phyloP scores from a whole-genome alignment of 352 stramenopile genomes.

The Detonula confervacea region DNA sequence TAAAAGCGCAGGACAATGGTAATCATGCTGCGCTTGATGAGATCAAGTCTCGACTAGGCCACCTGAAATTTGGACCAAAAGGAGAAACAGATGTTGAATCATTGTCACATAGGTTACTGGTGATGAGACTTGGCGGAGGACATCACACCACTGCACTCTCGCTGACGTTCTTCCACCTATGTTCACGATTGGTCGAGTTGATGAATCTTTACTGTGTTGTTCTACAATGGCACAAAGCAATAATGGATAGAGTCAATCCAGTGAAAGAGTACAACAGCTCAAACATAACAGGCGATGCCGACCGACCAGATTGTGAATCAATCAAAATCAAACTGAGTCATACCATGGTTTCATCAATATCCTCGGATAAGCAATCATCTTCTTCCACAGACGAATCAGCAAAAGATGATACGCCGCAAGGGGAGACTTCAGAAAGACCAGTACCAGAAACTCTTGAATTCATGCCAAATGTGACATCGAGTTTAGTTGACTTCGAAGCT shows the following conservation, averaged over 20 bases:
- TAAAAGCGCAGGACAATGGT: not conserved
- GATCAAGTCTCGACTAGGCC: slow-evolving; percentile 17
- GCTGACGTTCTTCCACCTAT: slow-evolving; percentile 45
- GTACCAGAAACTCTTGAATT: slow-evolving; percentile 44
- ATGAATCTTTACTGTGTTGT: slow-evolving; percentile 39
- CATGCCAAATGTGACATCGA: slow-evolving; percentile 6
- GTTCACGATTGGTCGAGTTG: slow-evolving; percentile 44
- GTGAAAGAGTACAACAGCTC: slow-evolving; percentile 1
- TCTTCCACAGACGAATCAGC: slow-evolving; percentile 19
- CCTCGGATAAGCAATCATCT: slow-evolving; percentile 40
- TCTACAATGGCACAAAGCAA: slow-evolving; percentile 35
- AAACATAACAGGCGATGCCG: not conserved
- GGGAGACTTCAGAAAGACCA: slow-evolving; percentile 10
- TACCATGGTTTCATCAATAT: slow-evolving; percentile 46
- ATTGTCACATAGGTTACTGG: slow-evolving; percentile 30
- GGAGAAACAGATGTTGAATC: slow-evolving; percentile 43
- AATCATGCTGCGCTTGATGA: slow-evolving; percentile 17
- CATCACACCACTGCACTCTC: slow-evolving; percentile 29
- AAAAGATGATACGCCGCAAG: slow-evolving; percentile 12
- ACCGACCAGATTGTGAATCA: slow-evolving; percentile 7
- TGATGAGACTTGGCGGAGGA: slow-evolving; percentile 28
- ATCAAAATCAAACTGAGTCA: slow-evolving; percentile 15
- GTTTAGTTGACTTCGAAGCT: slow-evolving; percentile 25
- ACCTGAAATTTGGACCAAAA: slow-evolving; percentile 35
- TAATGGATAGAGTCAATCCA: slow-evolving; percentile 24